Evolutionary conservation across 2,329 filamentous ascomycete species (phyloP), one percentile per base, ranked within the genome.

Genomic region (Dactylellina haptotyla): DNA sequence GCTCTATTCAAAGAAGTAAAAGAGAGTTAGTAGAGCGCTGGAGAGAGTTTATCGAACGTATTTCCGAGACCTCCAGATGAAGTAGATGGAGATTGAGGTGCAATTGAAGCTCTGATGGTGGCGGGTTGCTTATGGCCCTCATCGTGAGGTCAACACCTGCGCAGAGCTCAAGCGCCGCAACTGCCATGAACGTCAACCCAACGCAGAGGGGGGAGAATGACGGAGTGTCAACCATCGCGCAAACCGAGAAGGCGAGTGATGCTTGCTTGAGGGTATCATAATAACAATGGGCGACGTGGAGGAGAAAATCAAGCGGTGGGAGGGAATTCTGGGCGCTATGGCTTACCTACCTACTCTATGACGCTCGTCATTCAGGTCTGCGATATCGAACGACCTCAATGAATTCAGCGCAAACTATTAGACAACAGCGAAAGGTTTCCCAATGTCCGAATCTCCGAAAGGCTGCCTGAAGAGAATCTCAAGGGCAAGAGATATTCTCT

Each of bases 321-420:
- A 3, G 32, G 5, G 16, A 23, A 12, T 16, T n/a, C n/a, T 25
- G 1, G 54, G 34, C 41, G 3, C 14, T 14, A 39, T n/a, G 25
- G 34, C 53, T 59, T 67, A 67, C 62, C 32, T 67, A 67, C 62
- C 32, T 58, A 50, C 14, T 25, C 4, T 6, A 16, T 45, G 16
- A 18, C 16, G 12, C 16, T 45, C 12, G 41, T 46, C 41, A 46
- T 46, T 18, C 18, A 46, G 4, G 41, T 18, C 30, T 48, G 26
- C 12, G 12, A 23, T 32, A 16, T 14, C 9, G 43, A n/a, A 28
- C 48, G 34, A 28, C 41, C 28, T 28, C 39, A 51, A 41, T 37
- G 34, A n/a, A 34, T 57, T 32, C 34, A 14, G 37, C 39, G 28
- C 45, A 34, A 28, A n/a, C 41, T 43, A 37, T 59, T 58, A 16